These are phyloP conservation scores for Petunia hybrid DNA, from an alignment of 305 asterid species.

Conservation along the genomic window DNA sequence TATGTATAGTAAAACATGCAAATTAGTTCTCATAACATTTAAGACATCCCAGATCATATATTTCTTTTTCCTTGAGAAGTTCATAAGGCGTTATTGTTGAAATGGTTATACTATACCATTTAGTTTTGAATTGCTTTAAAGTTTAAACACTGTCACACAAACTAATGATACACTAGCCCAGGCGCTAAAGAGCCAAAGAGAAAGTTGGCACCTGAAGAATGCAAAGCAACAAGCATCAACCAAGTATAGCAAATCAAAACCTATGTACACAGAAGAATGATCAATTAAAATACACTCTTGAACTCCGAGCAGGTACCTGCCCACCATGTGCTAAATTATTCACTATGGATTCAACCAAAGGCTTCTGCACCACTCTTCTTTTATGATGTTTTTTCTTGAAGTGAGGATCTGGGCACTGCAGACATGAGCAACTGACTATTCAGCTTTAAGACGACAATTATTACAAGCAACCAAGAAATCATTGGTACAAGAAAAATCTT, in stretches of 20 bases:
- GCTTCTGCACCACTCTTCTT: conserved; percentile 89
- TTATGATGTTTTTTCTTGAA: conserved; percentile 88
- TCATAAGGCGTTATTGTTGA: not conserved
- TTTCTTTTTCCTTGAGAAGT: not conserved
- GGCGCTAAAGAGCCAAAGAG: not conserved
- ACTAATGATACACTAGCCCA: conserved; percentile 3
- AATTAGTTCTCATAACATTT: conserved; percentile 5
- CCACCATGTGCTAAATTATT: conserved; percentile 70
- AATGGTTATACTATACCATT: not conserved
- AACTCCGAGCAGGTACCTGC: conserved; percentile 53
- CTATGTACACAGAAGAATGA: not conserved
- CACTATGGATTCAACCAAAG: conserved; percentile 74
- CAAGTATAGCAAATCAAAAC: not conserved
- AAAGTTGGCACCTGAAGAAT: conserved; percentile 8
- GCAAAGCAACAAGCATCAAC: conserved; percentile 12
- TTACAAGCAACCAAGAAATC: conserved; percentile 4
- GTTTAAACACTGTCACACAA: not conserved
- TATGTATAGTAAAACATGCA: not conserved
- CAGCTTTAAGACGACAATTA: conserved; percentile 25
- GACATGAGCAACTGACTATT: conserved; percentile 31
- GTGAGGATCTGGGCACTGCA: conserved; percentile 98
- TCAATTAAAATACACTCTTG: conserved; percentile 14
- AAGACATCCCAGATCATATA: not conserved
- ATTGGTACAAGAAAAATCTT: conserved; percentile 25
- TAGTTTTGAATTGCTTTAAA: not conserved